Evolutionary conservation across 805 yeast genomes (phyloP).

Genomic region (Starmerella apicola): DNA sequence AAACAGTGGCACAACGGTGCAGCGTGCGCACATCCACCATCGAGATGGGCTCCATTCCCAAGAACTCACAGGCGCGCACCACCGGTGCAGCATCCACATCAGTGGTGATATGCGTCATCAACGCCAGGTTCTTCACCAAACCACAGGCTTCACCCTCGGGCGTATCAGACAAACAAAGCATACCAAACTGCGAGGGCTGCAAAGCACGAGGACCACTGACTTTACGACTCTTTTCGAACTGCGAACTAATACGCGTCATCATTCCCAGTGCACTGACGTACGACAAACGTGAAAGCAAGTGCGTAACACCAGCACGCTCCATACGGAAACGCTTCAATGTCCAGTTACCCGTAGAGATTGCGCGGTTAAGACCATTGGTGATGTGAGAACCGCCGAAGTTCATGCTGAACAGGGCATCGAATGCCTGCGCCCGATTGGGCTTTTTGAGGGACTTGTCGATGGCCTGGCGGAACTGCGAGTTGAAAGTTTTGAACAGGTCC

Average conservation of each 20-base stretch:
- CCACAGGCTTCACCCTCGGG: constrained; percentile 99
- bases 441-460: constrained; percentile 88
- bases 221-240: constrained; percentile 93
- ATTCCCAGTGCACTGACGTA: constrained; percentile 93
- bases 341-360: constrained; percentile 99
- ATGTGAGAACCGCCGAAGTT: constrained; percentile 86
- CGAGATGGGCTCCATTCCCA: constrained; percentile 83
- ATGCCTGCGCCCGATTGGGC: constrained; percentile 89
- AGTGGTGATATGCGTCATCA: constrained; percentile 97
- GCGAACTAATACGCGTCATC: constrained; percentile 99
- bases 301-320: constrained; percentile 99
- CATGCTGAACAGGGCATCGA: constrained; percentile 82
- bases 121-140: constrained; percentile 86
- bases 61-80: constrained; percentile 54
- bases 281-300: constrained; percentile 79
- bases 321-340: constrained; percentile 95
- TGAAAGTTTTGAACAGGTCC: constrained; percentile 93
- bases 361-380: constrained; percentile 87
- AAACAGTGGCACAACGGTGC: constrained; percentile 64
- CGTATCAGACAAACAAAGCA: constrained; percentile 97
- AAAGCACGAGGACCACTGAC: constrained; percentile 98
- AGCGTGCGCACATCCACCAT: constrained; percentile 71
- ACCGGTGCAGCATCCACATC: constrained; percentile 94
- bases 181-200: constrained; percentile 98
- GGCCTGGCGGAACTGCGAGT: constrained; percentile 84